Base-by-base conservation (phyloP, 1,139 yeast species). In the Debaryomyces psychrophilus region DNA sequence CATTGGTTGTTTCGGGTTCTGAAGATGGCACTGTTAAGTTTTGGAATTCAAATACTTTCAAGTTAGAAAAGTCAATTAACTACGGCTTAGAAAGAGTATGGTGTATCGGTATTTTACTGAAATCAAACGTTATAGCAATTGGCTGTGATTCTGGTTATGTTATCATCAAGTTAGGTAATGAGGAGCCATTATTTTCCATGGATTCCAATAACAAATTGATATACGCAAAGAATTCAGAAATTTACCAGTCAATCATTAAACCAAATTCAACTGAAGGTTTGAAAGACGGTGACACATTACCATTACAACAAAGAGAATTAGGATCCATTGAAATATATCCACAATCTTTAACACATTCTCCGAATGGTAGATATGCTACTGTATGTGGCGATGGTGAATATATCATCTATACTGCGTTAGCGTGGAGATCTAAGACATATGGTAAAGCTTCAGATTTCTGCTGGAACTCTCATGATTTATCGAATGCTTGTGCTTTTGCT, bases 301-400 rank as follows among this genome's bases (percentile, higher is more conserved):
- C 89, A 7, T 71, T 93, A 55, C 83, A 86, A 53, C 85, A 87
- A 51, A 90, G 93, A 69, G 98, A 93, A 57, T 76, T 93, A 54
- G 99, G 99, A 8, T 75, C 89, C 20, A 90, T 92, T 48, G 99
- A 93, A 69, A 83, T 93, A 40, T 93, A 85, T 74, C 98, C 99
- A 39, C 89, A 89, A 53, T 79, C 87, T 50, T 77, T 93, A 59
- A 74, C 79, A 41, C 99, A 93, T 68, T 92, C 98, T 34, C 98
- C 98, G 51, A 93, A 95, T 64, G 99, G 99, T 50, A 84, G 97
- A 68, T 93, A 88, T 65, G 98, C 92, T 34, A 87, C 98, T 22
- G 97, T 93, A 41, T 87, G 95, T 48, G 99, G 99, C 62, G 99
- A 95, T 70, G 98, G 97, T 50, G 99, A 93, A 69, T 93, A 90